These are phyloP conservation scores for Schizochytrium sp. DNA, from an alignment of 108 stramenopile genomes.

Conservation along the genomic window DNA sequence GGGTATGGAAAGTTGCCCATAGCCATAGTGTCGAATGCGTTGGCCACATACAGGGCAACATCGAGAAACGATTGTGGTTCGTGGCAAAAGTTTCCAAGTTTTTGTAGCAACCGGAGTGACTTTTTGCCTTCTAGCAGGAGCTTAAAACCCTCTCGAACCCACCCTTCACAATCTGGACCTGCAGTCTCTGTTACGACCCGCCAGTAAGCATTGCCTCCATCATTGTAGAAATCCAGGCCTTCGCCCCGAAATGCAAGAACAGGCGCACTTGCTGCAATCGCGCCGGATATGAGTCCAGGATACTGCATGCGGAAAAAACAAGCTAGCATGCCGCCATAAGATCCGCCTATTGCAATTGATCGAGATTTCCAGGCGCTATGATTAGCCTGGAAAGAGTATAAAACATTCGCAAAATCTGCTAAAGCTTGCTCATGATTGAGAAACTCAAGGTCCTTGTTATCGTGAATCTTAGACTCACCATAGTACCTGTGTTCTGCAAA, in stretches of 20 bases:
- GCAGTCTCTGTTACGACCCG: conserved; percentile 17
- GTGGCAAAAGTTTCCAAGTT: background rate
- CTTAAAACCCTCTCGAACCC: background rate
- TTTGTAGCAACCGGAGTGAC: background rate
- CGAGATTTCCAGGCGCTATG: conserved; percentile 45
- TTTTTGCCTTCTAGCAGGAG: background rate
- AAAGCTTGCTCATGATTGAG: conserved; percentile 78
- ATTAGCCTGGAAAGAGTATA: conserved; percentile 70
- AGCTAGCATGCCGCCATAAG: conserved; percentile 93
- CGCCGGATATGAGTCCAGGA: conserved; percentile 83
- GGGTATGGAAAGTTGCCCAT: conserved; percentile 76
- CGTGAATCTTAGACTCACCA: conserved; percentile 68
- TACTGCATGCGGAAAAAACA: conserved; percentile 88
- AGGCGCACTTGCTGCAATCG: conserved; percentile 85
- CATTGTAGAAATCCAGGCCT: background rate
- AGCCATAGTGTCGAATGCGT: conserved; percentile 69
- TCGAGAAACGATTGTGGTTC: background rate
- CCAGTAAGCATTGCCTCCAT: background rate
- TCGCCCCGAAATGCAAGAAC: conserved; percentile 68
- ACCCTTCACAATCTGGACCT: background rate
- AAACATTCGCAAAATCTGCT: conserved; percentile 83
- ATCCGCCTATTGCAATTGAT: conserved; percentile 87
- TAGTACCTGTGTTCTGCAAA: conserved; percentile 92
- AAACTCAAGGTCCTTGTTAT: conserved; percentile 22
- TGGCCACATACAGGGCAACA: conserved; percentile 53